phyloP scores from a whole-genome alignment of 106 monocot genomes.

The Phalaenopsis aphrodite region DNA sequence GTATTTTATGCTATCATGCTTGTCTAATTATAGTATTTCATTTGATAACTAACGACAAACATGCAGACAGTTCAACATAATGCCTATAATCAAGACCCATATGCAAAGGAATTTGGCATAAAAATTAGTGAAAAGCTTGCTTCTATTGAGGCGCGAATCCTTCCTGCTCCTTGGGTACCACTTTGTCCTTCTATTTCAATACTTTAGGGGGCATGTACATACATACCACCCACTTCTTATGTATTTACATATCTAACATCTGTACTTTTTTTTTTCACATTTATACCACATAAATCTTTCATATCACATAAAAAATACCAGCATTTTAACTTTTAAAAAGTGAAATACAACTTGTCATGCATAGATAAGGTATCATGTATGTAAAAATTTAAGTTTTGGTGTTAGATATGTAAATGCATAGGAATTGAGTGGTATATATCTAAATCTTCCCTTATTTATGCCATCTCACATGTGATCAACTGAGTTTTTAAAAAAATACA shows the following conservation, averaged over 20 bases:
- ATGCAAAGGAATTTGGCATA: conserved; percentile 91
- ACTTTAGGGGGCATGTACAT: neutral
- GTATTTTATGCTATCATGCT: neutral
- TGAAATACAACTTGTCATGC: too few relatives aligned
- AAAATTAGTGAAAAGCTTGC: conserved; percentile 81
- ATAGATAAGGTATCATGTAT: too few relatives aligned
- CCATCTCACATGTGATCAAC: neutral
- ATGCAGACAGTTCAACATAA: conserved; percentile 83
- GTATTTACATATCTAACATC: too few relatives aligned
- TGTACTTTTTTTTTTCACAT: too few relatives aligned
- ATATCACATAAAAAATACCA: too few relatives aligned
- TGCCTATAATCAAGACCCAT: conserved; percentile 74
- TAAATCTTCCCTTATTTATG: neutral
- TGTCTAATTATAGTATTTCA: neutral
- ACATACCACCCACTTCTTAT: neutral
- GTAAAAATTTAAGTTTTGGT: too few relatives aligned
- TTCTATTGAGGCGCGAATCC: conserved; percentile 86
- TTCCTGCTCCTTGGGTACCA: conserved; percentile 72
- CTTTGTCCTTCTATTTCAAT: neutral
- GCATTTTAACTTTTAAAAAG: too few relatives aligned
- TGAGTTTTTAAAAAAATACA: neutral
- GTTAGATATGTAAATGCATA: too few relatives aligned
- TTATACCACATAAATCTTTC: too few relatives aligned
- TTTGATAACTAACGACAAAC: conserved; percentile 9
- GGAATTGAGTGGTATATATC: too few relatives aligned